phyloP scores from a whole-genome alignment of 1,284 basidiomycete genomes.

The Naganishia cerealis region DNA sequence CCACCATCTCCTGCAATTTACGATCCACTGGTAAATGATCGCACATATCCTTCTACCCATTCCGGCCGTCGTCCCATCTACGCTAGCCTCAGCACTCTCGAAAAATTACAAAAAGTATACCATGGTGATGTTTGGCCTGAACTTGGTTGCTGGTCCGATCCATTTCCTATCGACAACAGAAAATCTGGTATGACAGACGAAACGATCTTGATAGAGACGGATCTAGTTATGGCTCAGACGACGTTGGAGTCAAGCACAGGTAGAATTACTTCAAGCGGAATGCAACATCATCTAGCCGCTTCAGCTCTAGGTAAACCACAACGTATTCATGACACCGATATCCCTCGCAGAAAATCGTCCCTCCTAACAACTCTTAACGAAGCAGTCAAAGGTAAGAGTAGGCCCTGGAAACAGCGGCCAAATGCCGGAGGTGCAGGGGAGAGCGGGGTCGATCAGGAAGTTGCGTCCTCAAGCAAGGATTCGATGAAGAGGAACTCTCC shows the following conservation, averaged over 20 bases:
- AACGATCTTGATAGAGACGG: neutral
- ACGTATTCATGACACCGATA: neutral
- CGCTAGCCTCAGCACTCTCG: constrained; percentile 44
- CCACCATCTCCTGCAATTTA: constrained; percentile 10
- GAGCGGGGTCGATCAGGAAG: neutral
- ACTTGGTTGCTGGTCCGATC: constrained; percentile 46
- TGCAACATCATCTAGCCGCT: neutral
- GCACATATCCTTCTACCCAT: constrained; percentile 21
- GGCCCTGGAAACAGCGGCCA: neutral
- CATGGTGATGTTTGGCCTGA: constrained; percentile 53
- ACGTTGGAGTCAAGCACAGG: neutral
- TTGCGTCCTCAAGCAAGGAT: no score
- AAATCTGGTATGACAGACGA: neutral
- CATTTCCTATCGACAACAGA: constrained; percentile 11
- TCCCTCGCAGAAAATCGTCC: constrained; percentile 7
- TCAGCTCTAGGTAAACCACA: neutral
- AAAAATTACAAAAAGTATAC: constrained; percentile 46
- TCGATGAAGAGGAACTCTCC: no score
- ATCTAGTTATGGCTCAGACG: neutral
- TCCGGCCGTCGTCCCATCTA: constrained; percentile 44
- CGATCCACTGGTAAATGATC: constrained; percentile 22
- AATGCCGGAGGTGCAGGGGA: neutral
- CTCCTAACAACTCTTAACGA: neutral
- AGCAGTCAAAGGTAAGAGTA: neutral
- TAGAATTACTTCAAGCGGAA: neutral